These are phyloP conservation scores for Saksenaea oblongispora DNA, from an alignment of 371 early-diverging fungal genomes.

Conservation along the genomic window DNA sequence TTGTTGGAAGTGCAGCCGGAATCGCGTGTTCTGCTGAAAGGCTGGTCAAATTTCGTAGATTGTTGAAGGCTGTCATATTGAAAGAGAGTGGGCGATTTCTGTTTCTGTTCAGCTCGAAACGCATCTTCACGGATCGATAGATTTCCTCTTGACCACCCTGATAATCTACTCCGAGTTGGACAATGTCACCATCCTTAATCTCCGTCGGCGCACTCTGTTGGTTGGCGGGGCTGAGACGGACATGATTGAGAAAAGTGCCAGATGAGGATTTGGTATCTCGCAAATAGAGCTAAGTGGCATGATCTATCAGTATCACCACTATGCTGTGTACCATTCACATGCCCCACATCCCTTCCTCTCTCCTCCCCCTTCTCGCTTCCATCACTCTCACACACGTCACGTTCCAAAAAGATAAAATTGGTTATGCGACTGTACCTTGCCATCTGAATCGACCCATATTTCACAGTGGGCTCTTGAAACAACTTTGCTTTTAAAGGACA, in stretches of 20 bases:
- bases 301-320: conserved; percentile 2
- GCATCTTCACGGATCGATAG: conserved; percentile 80
- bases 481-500: conserved; percentile 93
- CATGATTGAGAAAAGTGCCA: conserved; percentile 96
- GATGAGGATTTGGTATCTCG: conserved; percentile 94
- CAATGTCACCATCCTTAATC: conserved; percentile 90
- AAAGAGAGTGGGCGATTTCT: conserved; percentile 33
- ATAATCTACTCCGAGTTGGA: conserved; percentile 96
- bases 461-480: conserved; percentile 93
- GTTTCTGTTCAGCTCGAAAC: conserved; percentile 69
- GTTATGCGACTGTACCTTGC: conserved; percentile 20
- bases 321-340: conserved; percentile 5
- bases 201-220: conserved; percentile 83
- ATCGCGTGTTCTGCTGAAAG: conserved; percentile 6
- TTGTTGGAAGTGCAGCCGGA: conserved; percentile 5
- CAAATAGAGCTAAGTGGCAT: conserved; percentile 70
- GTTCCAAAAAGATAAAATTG: background rate
- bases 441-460: conserved; percentile 74
- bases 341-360: background rate
- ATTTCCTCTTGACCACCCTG: conserved; percentile 83
- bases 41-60: conserved; percentile 34
- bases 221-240: conserved; percentile 85
- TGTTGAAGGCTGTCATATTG: conserved; percentile 39
- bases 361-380: background rate
- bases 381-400: conserved; percentile 4